Evolutionary conservation across 371 early-diverging fungal genomes (phyloP).

Genomic region (Cokeromyces recurvatus): DNA sequence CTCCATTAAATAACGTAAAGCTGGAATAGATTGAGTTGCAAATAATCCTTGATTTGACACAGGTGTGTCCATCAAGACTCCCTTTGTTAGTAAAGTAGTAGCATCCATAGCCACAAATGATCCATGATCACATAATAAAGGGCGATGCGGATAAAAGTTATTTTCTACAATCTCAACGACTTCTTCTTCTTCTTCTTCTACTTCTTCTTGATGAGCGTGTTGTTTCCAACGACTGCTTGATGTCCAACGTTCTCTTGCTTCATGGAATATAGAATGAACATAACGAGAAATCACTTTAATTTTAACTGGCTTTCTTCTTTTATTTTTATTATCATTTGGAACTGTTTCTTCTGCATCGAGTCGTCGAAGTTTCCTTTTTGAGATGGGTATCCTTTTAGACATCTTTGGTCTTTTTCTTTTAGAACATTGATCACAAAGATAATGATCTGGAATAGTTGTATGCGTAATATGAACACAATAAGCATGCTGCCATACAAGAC

Average conservation of each 20-base stretch:
- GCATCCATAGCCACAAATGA: conserved; percentile 19
- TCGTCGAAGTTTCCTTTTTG: conserved; percentile 10
- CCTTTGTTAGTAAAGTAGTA: conserved; percentile 4
- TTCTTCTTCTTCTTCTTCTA: neutral
- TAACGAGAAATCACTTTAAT: conserved; percentile 16
- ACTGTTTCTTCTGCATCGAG: conserved; percentile 10
- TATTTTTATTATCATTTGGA: neutral
- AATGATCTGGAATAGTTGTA: conserved; percentile 68
- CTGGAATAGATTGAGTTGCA: conserved; percentile 52
- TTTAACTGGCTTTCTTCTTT: conserved; percentile 7
- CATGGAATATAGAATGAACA: conserved; percentile 16
- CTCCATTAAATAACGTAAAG: conserved; percentile 61
- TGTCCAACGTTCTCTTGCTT: conserved; percentile 22
- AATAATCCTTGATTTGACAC: conserved; percentile 51
- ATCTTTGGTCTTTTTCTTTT: conserved; percentile 34
- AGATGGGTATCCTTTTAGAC: conserved; percentile 31
- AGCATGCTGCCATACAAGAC: conserved; percentile 11
- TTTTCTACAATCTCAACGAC: neutral
- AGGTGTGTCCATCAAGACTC: conserved; percentile 13
- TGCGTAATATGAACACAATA: conserved; percentile 13
- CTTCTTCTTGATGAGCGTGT: too few species aligned
- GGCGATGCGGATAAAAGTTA: neutral
- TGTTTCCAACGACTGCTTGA: conserved; percentile 8
- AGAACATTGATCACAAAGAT: conserved; percentile 80
- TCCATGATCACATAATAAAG: conserved; percentile 10